Conservation (phyloP, 208 protist species). For the Trypanosoma melophagium region DNA sequence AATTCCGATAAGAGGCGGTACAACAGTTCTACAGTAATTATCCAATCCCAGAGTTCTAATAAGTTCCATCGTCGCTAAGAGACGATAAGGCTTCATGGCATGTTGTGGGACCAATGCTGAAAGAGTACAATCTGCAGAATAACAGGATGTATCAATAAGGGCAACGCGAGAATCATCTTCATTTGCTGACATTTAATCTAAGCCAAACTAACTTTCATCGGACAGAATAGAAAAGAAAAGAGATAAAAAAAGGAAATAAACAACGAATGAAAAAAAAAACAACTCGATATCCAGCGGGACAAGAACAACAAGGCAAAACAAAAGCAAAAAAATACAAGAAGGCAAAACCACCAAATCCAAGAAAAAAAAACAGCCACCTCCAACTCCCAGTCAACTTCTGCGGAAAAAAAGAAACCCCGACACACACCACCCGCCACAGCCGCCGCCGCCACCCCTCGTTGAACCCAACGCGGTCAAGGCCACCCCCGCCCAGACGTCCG, state of each 20-base stretch:
- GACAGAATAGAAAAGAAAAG: slow-evolving; percentile 2
- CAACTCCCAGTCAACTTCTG: neutral
- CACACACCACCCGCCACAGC: neutral
- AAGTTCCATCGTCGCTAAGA: slow-evolving; percentile 84
- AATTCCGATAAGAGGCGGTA: slow-evolving; percentile 73
- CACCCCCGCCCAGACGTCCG: too few relatives aligned
- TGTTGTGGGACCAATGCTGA: slow-evolving; percentile 84
- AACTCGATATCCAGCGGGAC: too few relatives aligned
- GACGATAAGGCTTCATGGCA: slow-evolving; percentile 89
- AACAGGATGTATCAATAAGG: slow-evolving; percentile 79
- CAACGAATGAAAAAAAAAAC: slow-evolving; percentile 1
- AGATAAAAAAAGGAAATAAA: neutral
- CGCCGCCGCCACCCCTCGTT: neutral
- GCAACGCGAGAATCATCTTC: slow-evolving; percentile 37
- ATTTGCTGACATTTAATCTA: neutral
- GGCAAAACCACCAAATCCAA: too few relatives aligned
- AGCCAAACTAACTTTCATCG: neutral
- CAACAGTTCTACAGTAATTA: slow-evolving; percentile 59
- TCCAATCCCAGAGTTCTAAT: slow-evolving; percentile 59
- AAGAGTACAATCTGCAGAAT: slow-evolving; percentile 85
- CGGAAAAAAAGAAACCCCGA: neutral
- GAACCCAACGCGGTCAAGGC: too few relatives aligned
- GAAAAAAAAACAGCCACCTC: neutral
- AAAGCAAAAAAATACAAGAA: neutral
- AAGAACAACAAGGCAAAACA: neutral